These are phyloP conservation scores for Cronartium ribicola DNA, from an alignment of 1,284 basidiomycete species.

Conservation along the genomic window DNA sequence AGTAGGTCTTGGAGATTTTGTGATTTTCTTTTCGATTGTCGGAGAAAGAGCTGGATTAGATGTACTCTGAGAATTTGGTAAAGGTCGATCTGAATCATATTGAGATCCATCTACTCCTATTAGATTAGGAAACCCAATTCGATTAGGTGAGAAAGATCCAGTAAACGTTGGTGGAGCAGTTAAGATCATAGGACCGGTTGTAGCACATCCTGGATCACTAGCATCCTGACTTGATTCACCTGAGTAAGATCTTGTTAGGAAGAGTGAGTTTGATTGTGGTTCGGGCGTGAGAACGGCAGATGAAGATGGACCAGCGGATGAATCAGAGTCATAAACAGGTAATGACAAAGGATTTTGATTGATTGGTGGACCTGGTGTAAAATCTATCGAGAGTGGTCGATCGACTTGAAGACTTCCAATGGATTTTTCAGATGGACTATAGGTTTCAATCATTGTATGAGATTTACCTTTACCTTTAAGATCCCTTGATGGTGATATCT, in stretches of 20 bases:
- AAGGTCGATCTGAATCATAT: too few relatives aligned
- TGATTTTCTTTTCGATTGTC: too few relatives aligned
- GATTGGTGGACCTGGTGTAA: background rate
- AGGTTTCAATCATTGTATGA: slow-evolving; percentile 4
- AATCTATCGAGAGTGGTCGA: slow-evolving; percentile 1
- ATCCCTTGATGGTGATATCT: too few relatives aligned
- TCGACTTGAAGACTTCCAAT: background rate
- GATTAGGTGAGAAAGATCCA: slow-evolving; percentile 56
- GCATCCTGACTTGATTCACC: background rate
- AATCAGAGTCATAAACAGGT: background rate
- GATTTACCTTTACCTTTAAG: slow-evolving; percentile 7
- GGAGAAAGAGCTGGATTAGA: background rate
- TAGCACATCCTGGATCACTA: background rate
- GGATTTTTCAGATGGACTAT: slow-evolving; percentile 8
- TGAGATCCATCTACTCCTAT: too few relatives aligned
- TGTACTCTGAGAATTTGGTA: too few relatives aligned
- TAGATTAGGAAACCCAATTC: too few relatives aligned
- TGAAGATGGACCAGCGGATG: slow-evolving; percentile 3
- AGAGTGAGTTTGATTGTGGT: background rate
- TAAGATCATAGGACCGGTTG: slow-evolving; percentile 1
- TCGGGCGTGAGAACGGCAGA: slow-evolving; percentile 1
- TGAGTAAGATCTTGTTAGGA: background rate
- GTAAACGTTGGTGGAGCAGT: slow-evolving; percentile 48
- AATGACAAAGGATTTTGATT: background rate
- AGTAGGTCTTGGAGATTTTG: background rate